Percentiles rank a stretch among this genome's conserved stretches.
These are phyloP conservation scores for Bruguiera parviflora DNA, from an alignment of 345 rosid genomes.

Conservation along the genomic window DNA sequence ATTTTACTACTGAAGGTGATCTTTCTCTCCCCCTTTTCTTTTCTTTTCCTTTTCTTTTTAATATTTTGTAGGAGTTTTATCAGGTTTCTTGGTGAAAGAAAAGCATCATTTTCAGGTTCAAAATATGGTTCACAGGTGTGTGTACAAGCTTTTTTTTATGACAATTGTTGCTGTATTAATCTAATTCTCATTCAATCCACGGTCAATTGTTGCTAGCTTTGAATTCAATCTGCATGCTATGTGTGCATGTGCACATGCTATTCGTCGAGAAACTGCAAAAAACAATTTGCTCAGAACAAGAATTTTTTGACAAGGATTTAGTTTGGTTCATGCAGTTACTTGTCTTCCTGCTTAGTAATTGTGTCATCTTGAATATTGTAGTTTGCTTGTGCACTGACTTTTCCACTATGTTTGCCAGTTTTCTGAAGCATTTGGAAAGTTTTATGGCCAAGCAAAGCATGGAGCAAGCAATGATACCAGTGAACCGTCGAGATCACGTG, in stretches of 20 bases:
- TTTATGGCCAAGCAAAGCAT: constrained; percentile 78
- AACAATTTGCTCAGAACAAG: too few relatives aligned
- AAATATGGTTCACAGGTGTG: constrained; percentile 86
- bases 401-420: constrained; percentile 40
- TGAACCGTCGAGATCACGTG: constrained; percentile 57
- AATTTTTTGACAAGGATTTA: too few relatives aligned
- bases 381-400: background rate
- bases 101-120: constrained; percentile 57
- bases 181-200: too few relatives aligned
- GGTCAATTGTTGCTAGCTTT: too few relatives aligned
- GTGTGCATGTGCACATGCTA: too few relatives aligned
- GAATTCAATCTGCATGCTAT: too few relatives aligned
- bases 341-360: background rate
- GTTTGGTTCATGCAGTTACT: too few relatives aligned
- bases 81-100: constrained; percentile 80
- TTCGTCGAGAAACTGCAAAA: too few relatives aligned
- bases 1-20: background rate
- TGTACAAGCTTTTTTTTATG: background rate
- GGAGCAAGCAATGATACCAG: constrained; percentile 55
- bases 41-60: constrained; percentile 16
- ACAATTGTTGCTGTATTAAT: background rate
- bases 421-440: constrained; percentile 92
- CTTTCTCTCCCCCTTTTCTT: constrained; percentile 7
- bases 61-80: constrained; percentile 66
- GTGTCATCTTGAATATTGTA: background rate